Percentiles rank a stretch among this genome's conserved stretches.
These are phyloP conservation scores for Kuraishia floccosa DNA, from an alignment of 805 yeast genomes.

Conservation along the genomic window DNA sequence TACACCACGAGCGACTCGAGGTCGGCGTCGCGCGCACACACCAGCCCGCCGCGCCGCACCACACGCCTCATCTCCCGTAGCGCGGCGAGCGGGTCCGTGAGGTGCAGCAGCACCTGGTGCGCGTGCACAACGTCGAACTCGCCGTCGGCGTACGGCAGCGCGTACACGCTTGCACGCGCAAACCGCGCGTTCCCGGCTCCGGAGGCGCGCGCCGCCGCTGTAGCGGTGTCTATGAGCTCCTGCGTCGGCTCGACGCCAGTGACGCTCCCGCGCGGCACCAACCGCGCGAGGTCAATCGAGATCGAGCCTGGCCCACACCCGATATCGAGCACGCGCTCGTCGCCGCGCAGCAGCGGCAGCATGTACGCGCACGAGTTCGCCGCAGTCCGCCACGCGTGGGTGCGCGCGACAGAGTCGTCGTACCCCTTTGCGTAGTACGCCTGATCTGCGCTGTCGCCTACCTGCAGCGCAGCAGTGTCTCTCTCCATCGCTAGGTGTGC, in stretches of 20 bases:
- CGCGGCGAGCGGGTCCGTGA: constrained; percentile 20
- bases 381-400: constrained; percentile 6
- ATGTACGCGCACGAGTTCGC: constrained; percentile 16
- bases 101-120: constrained; percentile 26
- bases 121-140: constrained; percentile 26
- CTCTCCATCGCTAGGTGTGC: no score
- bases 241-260: constrained; percentile 21
- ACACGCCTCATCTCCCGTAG: constrained; percentile 24
- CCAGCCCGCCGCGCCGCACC: constrained; percentile 19
- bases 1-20: constrained; percentile 3
- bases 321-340: constrained; percentile 21
- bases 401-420: neutral
- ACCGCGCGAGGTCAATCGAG: constrained; percentile 20
- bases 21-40: constrained; percentile 23
- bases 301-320: constrained; percentile 34
- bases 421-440: constrained; percentile 1
- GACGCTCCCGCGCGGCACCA: constrained; percentile 14
- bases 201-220: constrained; percentile 3
- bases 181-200: constrained; percentile 11
- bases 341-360: constrained; percentile 15
- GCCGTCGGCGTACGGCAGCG: constrained; percentile 21
- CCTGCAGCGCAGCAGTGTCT: no score
- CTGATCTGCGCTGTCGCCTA: neutral
- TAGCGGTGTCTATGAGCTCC: constrained; percentile 14
- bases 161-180: constrained; percentile 17